Evolutionary conservation across 768 basidiomycete genomes (phyloP), one percentile per base, ranked within the genome.

Genomic region (Kwoniella newhampshirensis): DNA sequence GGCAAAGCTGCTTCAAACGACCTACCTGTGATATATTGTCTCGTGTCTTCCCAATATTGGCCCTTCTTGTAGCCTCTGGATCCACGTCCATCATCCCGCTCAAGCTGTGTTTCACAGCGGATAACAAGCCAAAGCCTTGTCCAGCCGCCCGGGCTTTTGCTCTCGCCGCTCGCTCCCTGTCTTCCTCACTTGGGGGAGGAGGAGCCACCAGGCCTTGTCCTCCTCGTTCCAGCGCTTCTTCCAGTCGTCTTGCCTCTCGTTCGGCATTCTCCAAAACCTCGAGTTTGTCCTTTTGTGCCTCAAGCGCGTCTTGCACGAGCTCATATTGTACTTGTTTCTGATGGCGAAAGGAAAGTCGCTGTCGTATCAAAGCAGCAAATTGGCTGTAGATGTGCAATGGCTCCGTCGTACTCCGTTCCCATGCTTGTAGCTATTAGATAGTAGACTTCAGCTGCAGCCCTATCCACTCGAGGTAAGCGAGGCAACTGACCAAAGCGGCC

Each of bases 1-100:
- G 13, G 4, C 47, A 4, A 21, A 13, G 9, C 20, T 15, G 12
- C 13, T n/a, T 21, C 47, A 36, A n/a, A 51, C 15, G 4, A 73
- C 79, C 64, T 71, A 93, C 93, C 81, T 92, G 89, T n/a, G 91
- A 90, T 60, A 97, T 96, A 18, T 84, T 84, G 78, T 98, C 94
- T 65, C 89, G 83, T 4, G 91, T 92, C 80, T 96, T 97, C 60
- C 87, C 87, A 62, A 99, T 98, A 50, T 86, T 84, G 70, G 88
- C 97, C 62, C 96, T 81, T 59, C 96, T 81, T 4, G 94, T 93
- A 17, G 88, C 89, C 79, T 98, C 96, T 2, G 96, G 96, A 77
- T 99, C 96, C 17, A 89, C 89, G 66, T 99, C 96, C 87, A 99
- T 97, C 86, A 98, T 93, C 4, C 94, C 93, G 65, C 93, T 91